A percentile compares a stretch with the other conserved stretches of the same genome.
These are phyloP conservation scores for Coniochaeta hoffmannii DNA, from an alignment of 2,329 filamentous ascomycete genomes.

Conservation along the genomic window DNA sequence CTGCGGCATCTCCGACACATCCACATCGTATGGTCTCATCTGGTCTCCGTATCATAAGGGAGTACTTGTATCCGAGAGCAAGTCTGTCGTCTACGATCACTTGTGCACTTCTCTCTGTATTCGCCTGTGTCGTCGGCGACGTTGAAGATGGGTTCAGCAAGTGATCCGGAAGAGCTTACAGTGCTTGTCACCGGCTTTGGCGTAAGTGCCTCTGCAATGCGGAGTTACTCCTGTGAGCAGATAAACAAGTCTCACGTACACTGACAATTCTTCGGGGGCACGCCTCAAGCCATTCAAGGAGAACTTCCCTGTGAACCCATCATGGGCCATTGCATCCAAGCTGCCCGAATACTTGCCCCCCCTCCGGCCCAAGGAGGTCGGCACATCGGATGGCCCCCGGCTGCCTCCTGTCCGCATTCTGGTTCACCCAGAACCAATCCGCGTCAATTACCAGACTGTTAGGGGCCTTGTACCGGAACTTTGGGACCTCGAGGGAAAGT, in stretches of 20 bases:
- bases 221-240: not conserved
- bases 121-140: not conserved
- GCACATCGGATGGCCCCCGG: slow-evolving; percentile 20
- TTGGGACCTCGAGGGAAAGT: slow-evolving; percentile 33
- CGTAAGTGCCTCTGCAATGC: slow-evolving; percentile 30
- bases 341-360: slow-evolving; percentile 60
- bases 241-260: slow-evolving; percentile 1
- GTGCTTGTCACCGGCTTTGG: slow-evolving; percentile 56
- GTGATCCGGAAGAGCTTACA: slow-evolving; percentile 40
- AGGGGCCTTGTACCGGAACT: slow-evolving; percentile 56
- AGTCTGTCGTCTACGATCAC: not conserved
- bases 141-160: not conserved
- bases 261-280: not conserved
- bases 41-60: too few relatives aligned
- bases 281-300: slow-evolving; percentile 57
- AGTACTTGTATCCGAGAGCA: not conserved
- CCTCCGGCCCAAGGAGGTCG: slow-evolving; percentile 31
- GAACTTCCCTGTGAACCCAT: slow-evolving; percentile 68
- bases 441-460: slow-evolving; percentile 63
- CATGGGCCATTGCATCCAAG: slow-evolving; percentile 65
- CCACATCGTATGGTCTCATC: too few relatives aligned
- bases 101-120: not conserved
- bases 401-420: slow-evolving; percentile 51
- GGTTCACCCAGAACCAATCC: slow-evolving; percentile 58
- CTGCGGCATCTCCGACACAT: too few relatives aligned